Evolutionary conservation across 169 alveolate genomes (phyloP).

Genomic region (Cryptosporidium felis): DNA sequence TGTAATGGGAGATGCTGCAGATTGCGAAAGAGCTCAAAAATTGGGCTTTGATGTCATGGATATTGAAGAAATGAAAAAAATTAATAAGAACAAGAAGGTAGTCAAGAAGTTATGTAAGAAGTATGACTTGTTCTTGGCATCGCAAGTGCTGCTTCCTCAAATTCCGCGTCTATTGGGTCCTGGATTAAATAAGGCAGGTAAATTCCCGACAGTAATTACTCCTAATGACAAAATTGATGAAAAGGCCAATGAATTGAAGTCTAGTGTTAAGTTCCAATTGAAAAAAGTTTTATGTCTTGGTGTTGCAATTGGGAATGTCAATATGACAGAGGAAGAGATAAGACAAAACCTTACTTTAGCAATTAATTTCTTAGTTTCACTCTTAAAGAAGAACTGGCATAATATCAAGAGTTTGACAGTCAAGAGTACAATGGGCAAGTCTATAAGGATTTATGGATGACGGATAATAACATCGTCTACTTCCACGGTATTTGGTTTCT

Average conservation of each 20-base stretch:
- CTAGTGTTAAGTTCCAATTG: constrained; percentile 89
- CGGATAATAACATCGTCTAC: no score
- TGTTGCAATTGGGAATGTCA: constrained; percentile 98
- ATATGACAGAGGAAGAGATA: constrained; percentile 96
- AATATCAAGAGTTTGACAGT: constrained; percentile 96
- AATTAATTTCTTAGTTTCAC: constrained; percentile 97
- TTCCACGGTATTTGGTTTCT: no score
- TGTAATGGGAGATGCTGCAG: constrained; percentile 99
- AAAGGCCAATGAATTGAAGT: constrained; percentile 95
- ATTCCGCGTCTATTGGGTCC: constrained; percentile 99
- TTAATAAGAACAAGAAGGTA: constrained; percentile 97
- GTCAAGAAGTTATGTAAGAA: constrained; percentile 97
- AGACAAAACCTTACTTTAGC: constrained; percentile 96
- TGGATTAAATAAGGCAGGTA: constrained; percentile 98
- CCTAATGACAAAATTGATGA: constrained; percentile 94
- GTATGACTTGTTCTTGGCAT: constrained; percentile 96
- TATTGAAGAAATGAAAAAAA: constrained; percentile 97
- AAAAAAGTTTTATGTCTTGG: constrained; percentile 98
- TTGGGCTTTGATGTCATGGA: constrained; percentile 95
- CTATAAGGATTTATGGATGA: constrained; percentile 95
- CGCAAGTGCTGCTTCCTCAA: constrained; percentile 97
- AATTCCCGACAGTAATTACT: constrained; percentile 98
- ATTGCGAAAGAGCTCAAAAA: constrained; percentile 97
- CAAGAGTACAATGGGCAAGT: constrained; percentile 99
- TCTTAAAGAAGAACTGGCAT: constrained; percentile 99